Evolutionary conservation across 352 stramenopile species (phyloP).

Genomic region (Hyaloperonospora brassicae): DNA sequence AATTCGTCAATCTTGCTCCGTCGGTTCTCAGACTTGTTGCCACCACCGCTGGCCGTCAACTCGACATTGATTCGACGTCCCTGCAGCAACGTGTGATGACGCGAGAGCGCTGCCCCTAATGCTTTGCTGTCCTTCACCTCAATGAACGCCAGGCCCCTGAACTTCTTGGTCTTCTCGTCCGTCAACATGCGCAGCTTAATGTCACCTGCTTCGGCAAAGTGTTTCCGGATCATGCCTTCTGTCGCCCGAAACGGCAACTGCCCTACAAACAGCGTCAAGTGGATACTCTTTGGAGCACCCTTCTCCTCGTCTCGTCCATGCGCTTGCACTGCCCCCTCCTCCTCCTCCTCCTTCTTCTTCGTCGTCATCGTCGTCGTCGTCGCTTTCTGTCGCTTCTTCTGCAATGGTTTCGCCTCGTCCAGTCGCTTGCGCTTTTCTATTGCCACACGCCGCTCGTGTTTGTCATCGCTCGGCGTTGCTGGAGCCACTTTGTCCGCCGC

Average conservation of each 20-base stretch:
- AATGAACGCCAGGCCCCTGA: conserved; percentile 82
- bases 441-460: no score
- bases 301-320: conserved; percentile 38
- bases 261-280: conserved; percentile 80
- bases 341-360: conserved; percentile 26
- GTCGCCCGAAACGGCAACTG: conserved; percentile 76
- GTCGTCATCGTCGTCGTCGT: conserved; percentile 41
- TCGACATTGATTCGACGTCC: conserved; percentile 85
- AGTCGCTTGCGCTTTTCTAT: no score
- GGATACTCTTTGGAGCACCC: conserved; percentile 50
- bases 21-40: conserved; percentile 75
- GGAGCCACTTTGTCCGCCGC: conserved; percentile 1
- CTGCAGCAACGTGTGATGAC: conserved; percentile 72
- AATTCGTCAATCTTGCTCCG: conserved; percentile 59
- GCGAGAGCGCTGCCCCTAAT: conserved; percentile 62
- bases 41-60: conserved; percentile 67
- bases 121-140: conserved; percentile 80
- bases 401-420: conserved; percentile 14
- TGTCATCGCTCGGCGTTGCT: background rate
- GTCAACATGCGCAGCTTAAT: conserved; percentile 77
- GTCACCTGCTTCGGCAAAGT: conserved; percentile 68
- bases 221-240: conserved; percentile 47
- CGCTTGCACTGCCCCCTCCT: conserved; percentile 6
- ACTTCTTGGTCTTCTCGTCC: conserved; percentile 77
- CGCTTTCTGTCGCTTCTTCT: conserved; percentile 24